Conservation (phyloP, 352 stramenopile genomes). For the Globisporangium takayamanum region DNA sequence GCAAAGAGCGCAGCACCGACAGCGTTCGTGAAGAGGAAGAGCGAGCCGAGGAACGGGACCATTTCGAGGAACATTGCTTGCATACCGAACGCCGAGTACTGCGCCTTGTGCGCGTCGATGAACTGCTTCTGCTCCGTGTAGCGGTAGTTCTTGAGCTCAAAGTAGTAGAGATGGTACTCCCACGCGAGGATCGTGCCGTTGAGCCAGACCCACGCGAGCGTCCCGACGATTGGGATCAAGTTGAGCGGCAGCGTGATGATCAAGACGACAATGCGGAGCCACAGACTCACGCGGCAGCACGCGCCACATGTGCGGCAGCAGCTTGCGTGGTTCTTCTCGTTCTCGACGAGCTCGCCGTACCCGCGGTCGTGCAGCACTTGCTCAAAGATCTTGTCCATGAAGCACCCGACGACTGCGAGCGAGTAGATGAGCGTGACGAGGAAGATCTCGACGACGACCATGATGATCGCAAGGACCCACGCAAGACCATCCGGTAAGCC, state of each 20-base stretch:
- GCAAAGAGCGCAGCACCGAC: conserved; percentile 62
- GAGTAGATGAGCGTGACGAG: conserved; percentile 67
- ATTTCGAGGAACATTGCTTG: conserved; percentile 70
- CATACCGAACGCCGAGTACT: conserved; percentile 70
- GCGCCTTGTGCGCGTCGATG: conserved; percentile 32
- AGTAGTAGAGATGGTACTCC: conserved; percentile 74
- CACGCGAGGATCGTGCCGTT: conserved; percentile 64
- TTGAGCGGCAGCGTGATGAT: conserved; percentile 63
- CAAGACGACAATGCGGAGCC: conserved; percentile 38
- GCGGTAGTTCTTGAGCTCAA: conserved; percentile 57
- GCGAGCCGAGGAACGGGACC: conserved; percentile 49
- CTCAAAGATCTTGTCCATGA: conserved; percentile 62
- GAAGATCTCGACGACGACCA: conserved; percentile 68
- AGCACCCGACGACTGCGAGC: conserved; percentile 43
- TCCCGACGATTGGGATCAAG: conserved; percentile 57
- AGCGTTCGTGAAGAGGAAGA: conserved; percentile 73
- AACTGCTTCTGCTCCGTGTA: conserved; percentile 54
- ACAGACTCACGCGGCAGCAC: conserved; percentile 57
- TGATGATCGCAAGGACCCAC: conserved; percentile 53
- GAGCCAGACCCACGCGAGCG: conserved; percentile 55
- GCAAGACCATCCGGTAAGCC: conserved; percentile 31
- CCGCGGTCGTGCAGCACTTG: conserved; percentile 43
- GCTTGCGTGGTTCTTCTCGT: conserved; percentile 34
- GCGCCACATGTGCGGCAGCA: conserved; percentile 37
- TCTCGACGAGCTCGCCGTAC: conserved; percentile 38